Evolutionary conservation across 371 early-diverging fungal genomes (phyloP).

Genomic region (Rhizopus stolonifer): DNA sequence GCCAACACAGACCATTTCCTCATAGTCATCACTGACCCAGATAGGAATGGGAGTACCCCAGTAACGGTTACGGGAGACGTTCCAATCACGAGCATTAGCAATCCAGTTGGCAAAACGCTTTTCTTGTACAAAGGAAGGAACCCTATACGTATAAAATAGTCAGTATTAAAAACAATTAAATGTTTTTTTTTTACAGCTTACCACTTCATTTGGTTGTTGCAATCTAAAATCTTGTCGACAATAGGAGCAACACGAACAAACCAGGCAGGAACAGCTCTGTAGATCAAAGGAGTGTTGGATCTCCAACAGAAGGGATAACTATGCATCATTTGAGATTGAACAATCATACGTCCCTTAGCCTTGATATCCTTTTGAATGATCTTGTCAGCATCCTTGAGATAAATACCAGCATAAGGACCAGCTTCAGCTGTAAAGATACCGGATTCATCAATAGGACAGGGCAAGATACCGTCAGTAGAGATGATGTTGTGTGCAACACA

Average conservation of each 20-base stretch:
- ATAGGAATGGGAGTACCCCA: constrained; percentile 99
- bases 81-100: constrained; percentile 99
- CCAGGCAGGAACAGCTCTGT: constrained; percentile 99
- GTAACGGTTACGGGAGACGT: constrained; percentile 98
- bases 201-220: constrained; percentile 79
- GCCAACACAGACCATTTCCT: constrained; percentile 95
- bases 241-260: constrained; percentile 94
- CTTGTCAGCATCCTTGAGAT: constrained; percentile 99
- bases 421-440: constrained; percentile 89
- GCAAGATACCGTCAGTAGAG: constrained; percentile 81
- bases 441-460: constrained; percentile 95
- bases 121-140: constrained; percentile 97
- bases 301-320: constrained; percentile 98
- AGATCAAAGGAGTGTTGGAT: constrained; percentile 99
- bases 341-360: constrained; percentile 79
- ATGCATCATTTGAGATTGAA: constrained; percentile 88
- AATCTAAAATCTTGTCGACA: constrained; percentile 84
- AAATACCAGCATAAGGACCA: constrained; percentile 83
- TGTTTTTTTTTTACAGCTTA: background rate
- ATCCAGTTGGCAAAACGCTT: constrained; percentile 99
- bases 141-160: constrained; percentile 35
- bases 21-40: constrained; percentile 95
- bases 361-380: constrained; percentile 92
- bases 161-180: background rate
- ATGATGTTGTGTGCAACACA: constrained; percentile 88